Evolutionary conservation across 2,329 filamentous ascomycete genomes (phyloP), one percentile per base, ranked within the genome.

Genomic region (Pseudocercospora pini-densiflorae): DNA sequence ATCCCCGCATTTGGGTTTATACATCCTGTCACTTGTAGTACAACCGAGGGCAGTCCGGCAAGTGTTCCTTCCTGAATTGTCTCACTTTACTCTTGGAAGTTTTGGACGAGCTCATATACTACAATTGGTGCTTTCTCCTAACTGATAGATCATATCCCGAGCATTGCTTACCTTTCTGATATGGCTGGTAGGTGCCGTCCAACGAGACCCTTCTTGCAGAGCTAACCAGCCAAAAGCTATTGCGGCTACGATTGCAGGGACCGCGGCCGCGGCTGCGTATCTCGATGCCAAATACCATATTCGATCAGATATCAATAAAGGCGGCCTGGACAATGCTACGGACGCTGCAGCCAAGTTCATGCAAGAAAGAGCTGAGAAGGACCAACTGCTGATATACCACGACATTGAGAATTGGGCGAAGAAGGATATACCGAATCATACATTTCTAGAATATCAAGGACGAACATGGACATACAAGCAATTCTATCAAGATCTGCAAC

Each of bases 251-350:
- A 43, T 73, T 58, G 72, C 73, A 36, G 74, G 73, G 54, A 71
- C 71, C 24, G 65, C 72, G 55, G 73, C 74, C 10, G 68, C 70
- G 14, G 74, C 73, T 43, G 83, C 84, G 14, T 92, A 92, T 71
- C 79, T 91, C 53, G 87, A 93, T 73, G 91, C 88, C 62, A 92
- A 90, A 80, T 89, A 86, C 72, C 87, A 91, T 75, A 75, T 93
- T 59, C 76, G 79, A 49, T 87, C 90, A 73, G 91, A 94, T 75
- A 69, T 90, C 14, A 70, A 74, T 0, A 72, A 66, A 47, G 71
- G 66, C 27, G 66, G 66, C 21, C 68, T 70, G 23, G 64, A 68
- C 58, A 70, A 73, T 62, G 69, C 73, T 16, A 66, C 70, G 9
- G 65, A 61, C 16, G 66, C 65, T 33, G 70, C 72, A 10, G 68